phyloP scores from a whole-genome alignment of 495 filamentous ascomycete genomes.

The Amphirosellinia nigrospora region DNA sequence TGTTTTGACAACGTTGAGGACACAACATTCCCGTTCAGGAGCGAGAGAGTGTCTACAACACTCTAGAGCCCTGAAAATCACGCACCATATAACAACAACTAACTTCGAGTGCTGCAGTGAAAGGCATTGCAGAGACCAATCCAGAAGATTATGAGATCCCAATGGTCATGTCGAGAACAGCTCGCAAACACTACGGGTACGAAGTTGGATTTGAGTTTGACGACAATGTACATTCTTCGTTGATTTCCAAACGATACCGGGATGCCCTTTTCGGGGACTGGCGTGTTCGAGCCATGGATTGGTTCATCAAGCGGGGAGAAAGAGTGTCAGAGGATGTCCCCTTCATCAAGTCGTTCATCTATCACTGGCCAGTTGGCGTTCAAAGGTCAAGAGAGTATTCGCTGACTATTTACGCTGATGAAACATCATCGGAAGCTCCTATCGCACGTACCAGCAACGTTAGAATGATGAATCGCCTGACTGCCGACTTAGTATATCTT shows the following conservation, averaged over 20 bases:
- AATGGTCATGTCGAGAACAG: constrained; percentile 51
- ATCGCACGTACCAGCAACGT: neutral
- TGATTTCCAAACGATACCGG: neutral
- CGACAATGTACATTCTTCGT: constrained; percentile 17
- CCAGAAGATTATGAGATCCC: constrained; percentile 44
- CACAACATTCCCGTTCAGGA: too few species aligned
- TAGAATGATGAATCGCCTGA: neutral
- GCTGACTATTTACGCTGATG: constrained; percentile 5
- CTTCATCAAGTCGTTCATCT: neutral
- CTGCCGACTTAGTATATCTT: neutral
- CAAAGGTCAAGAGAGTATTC: neutral
- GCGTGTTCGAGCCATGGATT: constrained; percentile 30
- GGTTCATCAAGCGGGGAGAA: constrained; percentile 46
- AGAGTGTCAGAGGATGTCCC: constrained; percentile 24
- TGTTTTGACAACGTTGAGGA: too few species aligned
- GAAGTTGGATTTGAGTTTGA: constrained; percentile 39
- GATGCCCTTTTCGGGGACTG: constrained; percentile 13
- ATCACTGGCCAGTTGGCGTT: constrained; percentile 1
- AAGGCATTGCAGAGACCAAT: constrained; percentile 45
- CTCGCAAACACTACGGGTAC: constrained; percentile 59
- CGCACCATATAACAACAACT: too few species aligned
- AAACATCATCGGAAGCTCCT: constrained; percentile 6
- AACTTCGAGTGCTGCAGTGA: too few species aligned
- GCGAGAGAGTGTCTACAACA: too few species aligned
- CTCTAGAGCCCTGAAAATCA: too few species aligned